These are phyloP conservation scores for Magnaporthales sp. DNA, from an alignment of 2,329 filamentous ascomycete species.

Conservation along the genomic window DNA sequence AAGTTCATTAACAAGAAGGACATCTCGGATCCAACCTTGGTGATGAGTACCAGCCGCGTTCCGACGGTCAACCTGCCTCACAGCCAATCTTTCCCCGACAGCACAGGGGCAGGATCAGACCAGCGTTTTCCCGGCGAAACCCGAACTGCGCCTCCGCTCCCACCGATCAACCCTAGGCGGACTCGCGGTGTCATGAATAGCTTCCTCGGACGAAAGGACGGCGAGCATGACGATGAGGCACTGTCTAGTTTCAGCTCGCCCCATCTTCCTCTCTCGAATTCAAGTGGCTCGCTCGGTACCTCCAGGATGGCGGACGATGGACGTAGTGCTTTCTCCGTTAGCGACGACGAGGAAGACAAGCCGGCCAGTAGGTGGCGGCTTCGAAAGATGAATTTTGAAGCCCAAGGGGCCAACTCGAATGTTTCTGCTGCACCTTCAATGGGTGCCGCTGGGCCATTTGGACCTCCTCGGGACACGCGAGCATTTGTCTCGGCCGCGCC, in stretches of 20 bases:
- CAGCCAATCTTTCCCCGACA: slow-evolving; percentile 10
- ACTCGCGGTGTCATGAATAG: slow-evolving; percentile 32
- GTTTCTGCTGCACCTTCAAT: slow-evolving; percentile 9
- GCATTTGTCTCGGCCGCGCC: slow-evolving; percentile 21
- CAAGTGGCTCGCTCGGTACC: slow-evolving; percentile 4
- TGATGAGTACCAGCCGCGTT: slow-evolving; percentile 35
- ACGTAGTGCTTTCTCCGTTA: slow-evolving; percentile 18
- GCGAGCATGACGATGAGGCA: slow-evolving; percentile 18
- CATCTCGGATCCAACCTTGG: slow-evolving; percentile 41
- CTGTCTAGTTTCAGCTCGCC: slow-evolving; percentile 21
- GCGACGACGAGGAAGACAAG: slow-evolving; percentile 29
- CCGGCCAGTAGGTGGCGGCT: slow-evolving; percentile 29
- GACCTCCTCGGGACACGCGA: slow-evolving; percentile 14
- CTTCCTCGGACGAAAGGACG: slow-evolving; percentile 24
- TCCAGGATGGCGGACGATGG: slow-evolving; percentile 14
- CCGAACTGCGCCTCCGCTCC: slow-evolving; percentile 38
- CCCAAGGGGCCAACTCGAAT: slow-evolving; percentile 14
- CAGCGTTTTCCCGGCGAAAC: slow-evolving; percentile 10
- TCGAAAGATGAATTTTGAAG: slow-evolving; percentile 34
- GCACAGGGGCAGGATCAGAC: slow-evolving; percentile 27
- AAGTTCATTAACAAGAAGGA: slow-evolving; percentile 36
- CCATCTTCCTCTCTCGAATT: slow-evolving; percentile 18
- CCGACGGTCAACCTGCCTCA: slow-evolving; percentile 31
- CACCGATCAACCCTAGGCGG: slow-evolving; percentile 50
- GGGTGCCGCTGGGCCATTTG: background rate